Base-by-base conservation (phyloP, 768 basidiomycete genomes). In the Leccinum sublutescens region DNA sequence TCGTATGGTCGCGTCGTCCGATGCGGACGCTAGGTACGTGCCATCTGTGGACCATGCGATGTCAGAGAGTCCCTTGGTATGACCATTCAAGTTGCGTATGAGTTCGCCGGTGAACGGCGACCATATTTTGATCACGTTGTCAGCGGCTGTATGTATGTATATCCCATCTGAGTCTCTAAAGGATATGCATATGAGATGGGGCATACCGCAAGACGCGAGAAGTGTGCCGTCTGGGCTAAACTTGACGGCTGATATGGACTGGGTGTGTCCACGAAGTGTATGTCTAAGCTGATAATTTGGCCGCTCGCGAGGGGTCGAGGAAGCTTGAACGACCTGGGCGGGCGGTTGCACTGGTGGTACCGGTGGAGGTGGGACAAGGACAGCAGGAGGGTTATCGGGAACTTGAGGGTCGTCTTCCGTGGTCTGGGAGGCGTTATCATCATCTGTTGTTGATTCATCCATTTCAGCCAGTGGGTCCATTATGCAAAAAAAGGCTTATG, bases 41-140 rank as follows among this genome's bases (percentile, higher is more conserved):
- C 89, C 89, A 71, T 97, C 90, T 10, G 87, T 80, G 7, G 94
- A 91, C 89, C 95, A 95, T 1, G 93, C 80, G 54, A 98, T 80
- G 70, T 96, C 93, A 29, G 93, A 95, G 38, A 97, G 80, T 1
- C 96, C 96, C 71, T 85, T 81, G 3, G 87, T 83, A 67, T 93
- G 91, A 2, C 91, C 89, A 50, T 75, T 81, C 27, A 93, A 76
- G 66, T 90, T 90, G 53, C 87, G 82, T 55, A 91, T 81, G 61
- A 89, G 83, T 67, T 88, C 83, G 1, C 91, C 89, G 3, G 89
- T 91, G 60, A 85, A 85, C 2, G 89, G 86, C 31, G 89, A 86
- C 90, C 91, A 93, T 51, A 92, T 83, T 73, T 93, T 93, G 52
- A 93, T 83, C 48, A 84, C 72, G 36, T 84, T 87, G 71, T 93